Conservation (phyloP, 257 asterid genomes). For the Jasminum sambac region DNA sequence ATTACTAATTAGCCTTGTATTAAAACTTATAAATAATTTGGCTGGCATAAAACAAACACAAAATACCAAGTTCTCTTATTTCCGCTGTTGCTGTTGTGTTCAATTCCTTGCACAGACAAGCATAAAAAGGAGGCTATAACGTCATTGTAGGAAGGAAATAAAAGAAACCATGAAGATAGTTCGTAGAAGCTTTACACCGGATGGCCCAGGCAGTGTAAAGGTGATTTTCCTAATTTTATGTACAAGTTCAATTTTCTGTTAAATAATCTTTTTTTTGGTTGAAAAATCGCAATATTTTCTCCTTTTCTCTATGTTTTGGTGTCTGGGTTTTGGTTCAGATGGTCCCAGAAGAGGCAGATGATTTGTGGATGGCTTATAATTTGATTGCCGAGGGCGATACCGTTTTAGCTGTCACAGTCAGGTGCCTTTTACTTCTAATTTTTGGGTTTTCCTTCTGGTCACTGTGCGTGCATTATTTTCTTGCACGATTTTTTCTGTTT, state of each 20-base stretch:
- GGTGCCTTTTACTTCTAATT: slow-evolving; percentile 39
- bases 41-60: no score
- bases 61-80: no score
- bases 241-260: background rate
- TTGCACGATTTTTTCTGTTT: background rate
- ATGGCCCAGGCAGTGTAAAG: slow-evolving; percentile 94
- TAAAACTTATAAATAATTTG: no score
- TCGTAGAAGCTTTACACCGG: slow-evolving; percentile 44
- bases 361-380: slow-evolving; percentile 85
- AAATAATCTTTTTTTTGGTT: background rate
- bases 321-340: slow-evolving; percentile 48
- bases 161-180: slow-evolving; percentile 65
- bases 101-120: no score
- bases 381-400: slow-evolving; percentile 72
- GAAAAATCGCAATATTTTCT: background rate
- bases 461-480: background rate
- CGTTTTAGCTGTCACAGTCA: slow-evolving; percentile 70
- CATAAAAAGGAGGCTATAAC: no score
- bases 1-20: no score
- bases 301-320: slow-evolving; percentile 12
- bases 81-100: no score
- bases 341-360: slow-evolving; percentile 91
- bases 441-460: background rate
- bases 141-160: background rate
- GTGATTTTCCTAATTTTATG: slow-evolving; percentile 28